Percentiles rank a stretch among this genome's conserved stretches.
These are phyloP conservation scores for Scheffersomyces cryptocercus DNA, from an alignment of 1,139 yeast genomes.

Conservation along the genomic window DNA sequence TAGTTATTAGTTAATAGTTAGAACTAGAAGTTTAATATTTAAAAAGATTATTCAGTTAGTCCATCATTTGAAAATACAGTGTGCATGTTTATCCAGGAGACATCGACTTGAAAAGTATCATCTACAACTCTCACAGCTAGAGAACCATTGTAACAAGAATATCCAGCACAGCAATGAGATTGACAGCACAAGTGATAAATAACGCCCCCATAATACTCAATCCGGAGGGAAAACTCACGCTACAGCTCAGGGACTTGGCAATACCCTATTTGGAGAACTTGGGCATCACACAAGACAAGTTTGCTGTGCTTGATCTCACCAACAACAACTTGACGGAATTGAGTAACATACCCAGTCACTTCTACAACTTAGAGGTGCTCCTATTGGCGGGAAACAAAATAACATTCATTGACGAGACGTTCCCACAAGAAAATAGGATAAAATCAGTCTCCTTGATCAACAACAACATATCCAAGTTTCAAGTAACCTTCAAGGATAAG, in stretches of 20 bases:
- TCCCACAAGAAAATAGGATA: slow-evolving; percentile 34
- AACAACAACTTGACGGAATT: slow-evolving; percentile 62
- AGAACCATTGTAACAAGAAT: neutral
- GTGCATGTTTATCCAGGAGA: neutral
- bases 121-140: neutral
- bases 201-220: slow-evolving; percentile 35
- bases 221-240: slow-evolving; percentile 38
- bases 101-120: neutral
- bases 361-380: slow-evolving; percentile 47
- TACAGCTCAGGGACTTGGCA: slow-evolving; percentile 35
- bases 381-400: slow-evolving; percentile 64
- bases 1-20: no score
- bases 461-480: slow-evolving; percentile 49
- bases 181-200: slow-evolving; percentile 35
- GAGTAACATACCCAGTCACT: slow-evolving; percentile 47
- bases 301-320: slow-evolving; percentile 64
- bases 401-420: slow-evolving; percentile 24
- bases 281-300: slow-evolving; percentile 31
- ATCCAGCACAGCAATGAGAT: slow-evolving; percentile 25
- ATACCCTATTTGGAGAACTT: slow-evolving; percentile 39
- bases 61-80: neutral
- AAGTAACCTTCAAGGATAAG: slow-evolving; percentile 15
- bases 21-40: no score
- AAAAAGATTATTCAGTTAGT: no score
- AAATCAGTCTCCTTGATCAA: slow-evolving; percentile 51